phyloP scores from a whole-genome alignment of 345 rosid species.

The Gossypium anomalum region DNA sequence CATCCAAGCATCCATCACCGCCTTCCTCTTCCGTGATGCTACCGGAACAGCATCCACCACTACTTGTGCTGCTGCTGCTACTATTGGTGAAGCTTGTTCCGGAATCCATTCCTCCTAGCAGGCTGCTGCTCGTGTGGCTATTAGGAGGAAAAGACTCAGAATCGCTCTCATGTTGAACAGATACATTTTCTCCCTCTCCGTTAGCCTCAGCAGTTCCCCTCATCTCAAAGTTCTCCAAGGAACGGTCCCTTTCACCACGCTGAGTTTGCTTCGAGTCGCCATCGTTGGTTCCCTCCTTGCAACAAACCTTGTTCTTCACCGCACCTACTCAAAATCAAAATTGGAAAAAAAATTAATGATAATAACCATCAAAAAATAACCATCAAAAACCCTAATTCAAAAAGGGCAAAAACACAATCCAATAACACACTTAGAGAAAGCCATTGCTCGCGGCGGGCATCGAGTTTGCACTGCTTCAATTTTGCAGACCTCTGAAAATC shows the following conservation, averaged over 20 bases:
- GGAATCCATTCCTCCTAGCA: slow-evolving; percentile 34
- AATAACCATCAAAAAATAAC: not conserved
- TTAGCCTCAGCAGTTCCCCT: slow-evolving; percentile 32
- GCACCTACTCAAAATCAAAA: slow-evolving; percentile 32
- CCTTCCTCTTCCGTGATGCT: slow-evolving; percentile 69
- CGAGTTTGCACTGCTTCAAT: slow-evolving; percentile 90
- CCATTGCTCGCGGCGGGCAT: slow-evolving; percentile 97
- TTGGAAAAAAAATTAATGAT: not conserved
- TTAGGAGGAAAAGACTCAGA: slow-evolving; percentile 47
- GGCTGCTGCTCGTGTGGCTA: slow-evolving; percentile 44
- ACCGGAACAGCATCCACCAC: slow-evolving; percentile 82
- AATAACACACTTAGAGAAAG: slow-evolving; percentile 70
- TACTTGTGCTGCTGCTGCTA: slow-evolving; percentile 57
- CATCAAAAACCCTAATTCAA: not conserved
- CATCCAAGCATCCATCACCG: slow-evolving; percentile 77
- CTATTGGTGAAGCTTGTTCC: slow-evolving; percentile 52
- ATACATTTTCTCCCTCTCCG: slow-evolving; percentile 24
- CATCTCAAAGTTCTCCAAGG: slow-evolving; percentile 39
- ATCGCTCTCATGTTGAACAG: slow-evolving; percentile 50
- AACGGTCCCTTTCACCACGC: slow-evolving; percentile 29
- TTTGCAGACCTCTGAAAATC: slow-evolving; percentile 60
- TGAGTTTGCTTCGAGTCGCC: slow-evolving; percentile 17
- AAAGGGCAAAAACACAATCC: not conserved
- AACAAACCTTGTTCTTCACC: slow-evolving; percentile 45
- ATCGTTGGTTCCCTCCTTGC: slow-evolving; percentile 41